Conservation (phyloP, 192 early-diverging fungal species). For the Phycomyces blakesleeanus region DNA sequence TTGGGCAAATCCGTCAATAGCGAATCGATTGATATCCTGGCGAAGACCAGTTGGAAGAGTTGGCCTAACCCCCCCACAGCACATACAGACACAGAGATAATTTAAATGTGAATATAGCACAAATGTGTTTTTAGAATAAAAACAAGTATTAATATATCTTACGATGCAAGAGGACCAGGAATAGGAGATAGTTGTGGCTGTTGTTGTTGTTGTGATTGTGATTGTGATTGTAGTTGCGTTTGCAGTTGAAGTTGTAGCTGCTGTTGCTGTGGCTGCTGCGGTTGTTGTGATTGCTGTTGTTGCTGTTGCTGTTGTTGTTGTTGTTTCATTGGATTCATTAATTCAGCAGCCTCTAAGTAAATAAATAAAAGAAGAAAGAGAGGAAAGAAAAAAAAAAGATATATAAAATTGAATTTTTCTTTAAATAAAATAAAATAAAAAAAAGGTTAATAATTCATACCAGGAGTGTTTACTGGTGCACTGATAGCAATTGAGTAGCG, state of each 20-base stretch:
- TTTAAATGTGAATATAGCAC: neutral
- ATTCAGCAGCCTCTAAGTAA: slow-evolving; percentile 45
- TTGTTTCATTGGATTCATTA: slow-evolving; percentile 51
- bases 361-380: slow-evolving; percentile 4
- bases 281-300: neutral
- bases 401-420: slow-evolving; percentile 1
- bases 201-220: neutral
- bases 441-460: slow-evolving; percentile 18
- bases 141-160: neutral
- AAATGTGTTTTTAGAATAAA: no score
- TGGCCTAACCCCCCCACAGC: no score
- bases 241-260: no score
- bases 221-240: no score
- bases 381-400: slow-evolving; percentile 12
- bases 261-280: no score
- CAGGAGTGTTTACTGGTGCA: slow-evolving; percentile 44
- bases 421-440: slow-evolving; percentile 10
- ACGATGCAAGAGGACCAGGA: neutral
- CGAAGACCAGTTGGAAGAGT: slow-evolving; percentile 53
- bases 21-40: slow-evolving; percentile 70
- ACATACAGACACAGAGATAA: slow-evolving; percentile 10
- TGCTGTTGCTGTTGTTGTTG: slow-evolving; percentile 1
- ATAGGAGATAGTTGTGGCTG: neutral
- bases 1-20: slow-evolving; percentile 81
- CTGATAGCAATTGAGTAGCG: slow-evolving; percentile 31